These are phyloP conservation scores for Zasmidium cellare DNA, from an alignment of 2,329 filamentous ascomycete species.

Conservation along the genomic window DNA sequence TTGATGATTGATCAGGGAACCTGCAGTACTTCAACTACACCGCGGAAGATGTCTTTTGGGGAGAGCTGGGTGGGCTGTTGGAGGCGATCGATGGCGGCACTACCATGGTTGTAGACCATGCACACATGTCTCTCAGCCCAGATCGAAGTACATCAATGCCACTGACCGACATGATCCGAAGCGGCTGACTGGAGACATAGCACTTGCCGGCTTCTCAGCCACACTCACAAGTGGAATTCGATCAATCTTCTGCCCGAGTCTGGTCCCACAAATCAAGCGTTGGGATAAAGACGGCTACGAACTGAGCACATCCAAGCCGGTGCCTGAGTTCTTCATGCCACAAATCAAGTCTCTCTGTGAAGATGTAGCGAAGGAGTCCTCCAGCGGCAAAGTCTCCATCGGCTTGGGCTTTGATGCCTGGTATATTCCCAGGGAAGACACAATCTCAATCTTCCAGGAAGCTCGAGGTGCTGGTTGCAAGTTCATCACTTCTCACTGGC, in stretches of 20 bases:
- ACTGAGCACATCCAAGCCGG: background rate
- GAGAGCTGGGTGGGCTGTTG: conserved; percentile 43
- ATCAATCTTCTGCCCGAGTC: background rate
- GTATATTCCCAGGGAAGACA: background rate
- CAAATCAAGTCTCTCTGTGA: background rate
- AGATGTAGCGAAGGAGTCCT: background rate
- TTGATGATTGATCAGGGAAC: conserved; percentile 30
- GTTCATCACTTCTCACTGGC: background rate
- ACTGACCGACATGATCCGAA: background rate
- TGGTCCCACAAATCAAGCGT: background rate
- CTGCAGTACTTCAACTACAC: conserved; percentile 34
- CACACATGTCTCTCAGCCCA: conserved; percentile 21
- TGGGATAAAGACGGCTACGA: background rate
- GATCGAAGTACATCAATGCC: background rate
- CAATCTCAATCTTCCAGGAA: background rate
- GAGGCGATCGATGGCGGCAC: conserved; percentile 46
- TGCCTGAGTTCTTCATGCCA: background rate
- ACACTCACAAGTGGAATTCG: background rate
- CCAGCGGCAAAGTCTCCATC: background rate
- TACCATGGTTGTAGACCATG: conserved; percentile 45
- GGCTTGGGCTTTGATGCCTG: background rate
- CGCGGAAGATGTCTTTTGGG: conserved; percentile 50
- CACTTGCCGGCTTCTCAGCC: background rate
- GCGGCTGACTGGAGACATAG: background rate
- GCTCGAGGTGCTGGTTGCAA: background rate